Evolutionary conservation across 805 yeast species (phyloP).

Genomic region (Cephaloascus fragrans): DNA sequence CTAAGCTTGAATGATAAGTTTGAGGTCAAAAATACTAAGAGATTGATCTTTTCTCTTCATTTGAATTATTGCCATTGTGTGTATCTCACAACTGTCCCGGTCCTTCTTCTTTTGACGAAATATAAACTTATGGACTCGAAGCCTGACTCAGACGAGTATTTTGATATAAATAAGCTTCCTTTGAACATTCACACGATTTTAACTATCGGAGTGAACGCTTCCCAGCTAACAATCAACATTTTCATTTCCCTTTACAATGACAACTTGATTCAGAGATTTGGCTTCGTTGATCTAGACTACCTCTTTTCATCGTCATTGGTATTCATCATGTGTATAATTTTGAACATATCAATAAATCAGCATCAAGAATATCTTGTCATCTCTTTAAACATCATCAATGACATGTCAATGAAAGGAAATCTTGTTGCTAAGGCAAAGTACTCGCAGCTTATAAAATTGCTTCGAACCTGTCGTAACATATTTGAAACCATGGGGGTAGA

Average conservation of each 20-base stretch:
- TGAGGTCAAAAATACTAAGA: slow-evolving; percentile 4
- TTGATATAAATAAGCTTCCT: slow-evolving; percentile 8
- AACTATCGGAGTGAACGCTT: slow-evolving; percentile 9
- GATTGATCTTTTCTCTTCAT: slow-evolving; percentile 15
- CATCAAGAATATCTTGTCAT: slow-evolving; percentile 8
- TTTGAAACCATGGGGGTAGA: slow-evolving; percentile 1
- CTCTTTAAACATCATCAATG: slow-evolving; percentile 10
- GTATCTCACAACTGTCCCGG: slow-evolving; percentile 16
- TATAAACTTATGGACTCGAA: slow-evolving; percentile 7
- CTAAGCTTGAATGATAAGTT: slow-evolving; percentile 6
- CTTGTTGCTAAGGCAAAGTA: slow-evolving; percentile 12
- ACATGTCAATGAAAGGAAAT: slow-evolving; percentile 13
- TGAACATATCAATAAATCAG: slow-evolving; percentile 8
- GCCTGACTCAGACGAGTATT: not conserved
- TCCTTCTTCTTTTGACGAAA: slow-evolving; percentile 13
- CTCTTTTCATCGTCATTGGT: slow-evolving; percentile 12
- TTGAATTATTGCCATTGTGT: slow-evolving; percentile 19
- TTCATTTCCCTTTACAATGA: slow-evolving; percentile 13
- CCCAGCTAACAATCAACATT: slow-evolving; percentile 14
- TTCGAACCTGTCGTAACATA: slow-evolving; percentile 1
- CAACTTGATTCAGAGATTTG: slow-evolving; percentile 12
- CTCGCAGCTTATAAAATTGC: slow-evolving; percentile 6
- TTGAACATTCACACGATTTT: slow-evolving; percentile 11
- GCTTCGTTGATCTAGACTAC: slow-evolving; percentile 18
- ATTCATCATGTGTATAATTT: slow-evolving; percentile 12